Evolutionary conservation across 345 rosid genomes (phyloP).

Genomic region (Eucalyptus grandis): DNA sequence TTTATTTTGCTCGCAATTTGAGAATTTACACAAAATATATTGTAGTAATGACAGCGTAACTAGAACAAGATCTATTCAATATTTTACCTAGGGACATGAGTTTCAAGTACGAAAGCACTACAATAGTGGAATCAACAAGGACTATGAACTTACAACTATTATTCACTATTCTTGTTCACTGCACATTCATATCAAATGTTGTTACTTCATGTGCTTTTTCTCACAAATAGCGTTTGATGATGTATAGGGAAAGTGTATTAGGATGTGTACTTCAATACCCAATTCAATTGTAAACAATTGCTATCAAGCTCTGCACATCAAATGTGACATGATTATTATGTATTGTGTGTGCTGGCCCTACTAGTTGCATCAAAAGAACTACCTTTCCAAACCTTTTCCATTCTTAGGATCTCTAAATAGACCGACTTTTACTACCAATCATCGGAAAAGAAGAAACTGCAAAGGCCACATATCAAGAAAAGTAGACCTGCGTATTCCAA

Average conservation of each 20-base stretch:
- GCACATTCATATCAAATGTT: not conserved
- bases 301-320: not conserved
- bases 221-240: not conserved
- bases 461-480: not conserved
- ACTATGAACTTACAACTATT: not conserved
- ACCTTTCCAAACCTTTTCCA: not conserved
- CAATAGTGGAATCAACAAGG: not conserved
- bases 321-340: not conserved
- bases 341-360: not conserved
- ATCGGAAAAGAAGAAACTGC: not conserved
- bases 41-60: not conserved
- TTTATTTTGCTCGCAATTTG: not conserved
- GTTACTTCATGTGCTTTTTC: not conserved
- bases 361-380: not conserved
- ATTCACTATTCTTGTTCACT: not conserved
- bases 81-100: not conserved
- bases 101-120: not conserved
- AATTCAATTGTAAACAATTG: not conserved
- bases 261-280: not conserved
- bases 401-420: not conserved
- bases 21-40: not conserved
- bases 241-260: not conserved
- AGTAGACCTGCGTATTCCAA: not conserved
- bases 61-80: not conserved
- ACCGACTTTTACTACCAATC: not conserved